These are phyloP conservation scores for Suhomyces sp. DNA, from an alignment of 805 yeast genomes.

Conservation along the genomic window DNA sequence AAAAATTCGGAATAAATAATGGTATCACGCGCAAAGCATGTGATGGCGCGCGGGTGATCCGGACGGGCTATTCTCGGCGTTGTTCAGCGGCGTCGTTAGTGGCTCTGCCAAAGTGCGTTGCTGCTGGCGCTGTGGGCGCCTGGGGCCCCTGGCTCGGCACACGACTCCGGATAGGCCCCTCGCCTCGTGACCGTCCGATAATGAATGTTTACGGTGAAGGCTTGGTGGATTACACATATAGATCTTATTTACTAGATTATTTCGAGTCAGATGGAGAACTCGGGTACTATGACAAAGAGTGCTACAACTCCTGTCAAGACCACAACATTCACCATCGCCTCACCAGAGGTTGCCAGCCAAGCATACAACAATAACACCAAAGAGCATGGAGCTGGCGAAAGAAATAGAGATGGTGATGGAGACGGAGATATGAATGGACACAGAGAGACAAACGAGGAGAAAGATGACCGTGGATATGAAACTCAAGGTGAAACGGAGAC, in stretches of 20 bases:
- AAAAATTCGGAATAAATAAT: conserved; percentile 7
- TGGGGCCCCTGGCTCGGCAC: neutral
- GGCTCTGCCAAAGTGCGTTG: neutral
- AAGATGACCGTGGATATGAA: neutral
- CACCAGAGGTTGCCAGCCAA: neutral
- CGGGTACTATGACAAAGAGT: neutral
- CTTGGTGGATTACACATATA: neutral
- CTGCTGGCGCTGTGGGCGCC: neutral
- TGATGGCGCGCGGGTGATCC: neutral
- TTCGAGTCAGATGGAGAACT: neutral
- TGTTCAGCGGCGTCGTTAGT: neutral
- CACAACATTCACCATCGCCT: conserved; percentile 4
- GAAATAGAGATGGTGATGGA: neutral
- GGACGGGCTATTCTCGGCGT: neutral
- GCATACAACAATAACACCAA: neutral
- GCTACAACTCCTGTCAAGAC: neutral
- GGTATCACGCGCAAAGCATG: conserved; percentile 6
- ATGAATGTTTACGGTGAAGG: neutral
- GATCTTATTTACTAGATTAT: neutral
- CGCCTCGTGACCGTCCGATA: neutral
- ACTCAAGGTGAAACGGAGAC: neutral
- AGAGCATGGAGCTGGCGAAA: neutral
- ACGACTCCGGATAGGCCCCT: conserved; percentile 2
- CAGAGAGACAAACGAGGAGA: neutral
- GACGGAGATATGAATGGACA: neutral